Conservation (phyloP, 2,329 filamentous ascomycete species). For the Microcyclosporella mali region DNA sequence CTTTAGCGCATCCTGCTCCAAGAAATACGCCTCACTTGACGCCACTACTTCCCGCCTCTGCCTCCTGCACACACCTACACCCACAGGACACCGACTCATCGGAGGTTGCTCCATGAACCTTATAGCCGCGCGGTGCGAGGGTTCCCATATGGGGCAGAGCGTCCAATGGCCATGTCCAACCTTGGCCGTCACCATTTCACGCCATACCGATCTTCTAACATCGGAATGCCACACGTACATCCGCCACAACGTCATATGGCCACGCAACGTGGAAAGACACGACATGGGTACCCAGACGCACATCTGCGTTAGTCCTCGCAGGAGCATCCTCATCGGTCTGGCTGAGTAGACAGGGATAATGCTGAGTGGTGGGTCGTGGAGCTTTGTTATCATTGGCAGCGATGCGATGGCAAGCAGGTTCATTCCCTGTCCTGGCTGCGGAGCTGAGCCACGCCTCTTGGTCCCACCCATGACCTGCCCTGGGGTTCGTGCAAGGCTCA, state of each 20-base stretch:
- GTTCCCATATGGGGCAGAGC: too few species aligned
- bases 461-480: not conserved
- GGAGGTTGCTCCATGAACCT: too few species aligned
- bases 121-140: too few species aligned
- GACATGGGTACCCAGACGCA: not conserved
- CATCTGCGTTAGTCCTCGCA: constrained; percentile 9
- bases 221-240: not conserved
- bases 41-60: too few species aligned
- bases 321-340: constrained; percentile 1
- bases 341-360: constrained; percentile 6
- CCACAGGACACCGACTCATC: not conserved
- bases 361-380: not conserved
- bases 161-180: too few species aligned
- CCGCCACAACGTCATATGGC: not conserved
- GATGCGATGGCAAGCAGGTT: constrained; percentile 19
- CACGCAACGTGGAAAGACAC: too few species aligned
- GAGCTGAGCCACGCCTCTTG: not conserved
- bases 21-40: too few species aligned
- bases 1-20: too few species aligned
- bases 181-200: too few species aligned
- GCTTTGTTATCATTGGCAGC: constrained; percentile 3
- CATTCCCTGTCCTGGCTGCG: not conserved
- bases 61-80: not conserved
- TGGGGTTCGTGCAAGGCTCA: too few species aligned
- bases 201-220: too few species aligned